Base-by-base conservation (phyloP, 108 stramenopile genomes). In the Discostella stelligeroides region DNA sequence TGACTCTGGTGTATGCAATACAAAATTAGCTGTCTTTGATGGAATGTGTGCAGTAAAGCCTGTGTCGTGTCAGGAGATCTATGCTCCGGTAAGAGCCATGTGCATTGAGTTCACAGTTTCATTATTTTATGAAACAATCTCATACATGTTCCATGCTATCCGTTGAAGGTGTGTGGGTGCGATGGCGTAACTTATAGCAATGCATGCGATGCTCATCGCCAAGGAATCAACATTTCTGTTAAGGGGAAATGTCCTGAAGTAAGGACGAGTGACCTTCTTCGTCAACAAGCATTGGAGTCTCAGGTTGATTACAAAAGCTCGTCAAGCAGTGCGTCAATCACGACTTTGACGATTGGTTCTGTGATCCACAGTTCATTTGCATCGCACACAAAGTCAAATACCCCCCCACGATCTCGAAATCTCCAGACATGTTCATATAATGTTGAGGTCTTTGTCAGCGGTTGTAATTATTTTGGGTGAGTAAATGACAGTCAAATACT, bases 381-480 rank as follows among this genome's bases (percentile, higher is more conserved):
- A 0, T 45, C 61, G 8, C 21, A 62, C 0, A 14, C 27, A 15
- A 41, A 14, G 12, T 25, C 12, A 6, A 37, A 17, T 30, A 14
- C 34, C 15, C 17, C 29, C 6, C 34, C 30, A 15, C 55, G 34
- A 56, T 56, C 55, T 7, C 34, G 55, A 30, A 3, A 14, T n/a
- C 55, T 62, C 42, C 18, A 62, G 21, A 62, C 61, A 2, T 62
- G 61, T 18, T 40, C 61, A 21, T 62, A 62, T 25, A 62, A 62
- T 47, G 61, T 62, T 15, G 61, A 62, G 61, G 27, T 62, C 20
- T 25, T 62, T 23, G 37, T 62, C 11, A 62, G 42, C 43, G 61
- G 61, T 47, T 62, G 61, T 25, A 5, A 15, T 5, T 29, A 42
- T 13, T 29, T 27, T 15, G 55, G 55, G 55, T 56, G n/a, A 38